Evolutionary conservation across 192 early-diverging fungal genomes (phyloP).

Genomic region (Rhizophagus clarus): DNA sequence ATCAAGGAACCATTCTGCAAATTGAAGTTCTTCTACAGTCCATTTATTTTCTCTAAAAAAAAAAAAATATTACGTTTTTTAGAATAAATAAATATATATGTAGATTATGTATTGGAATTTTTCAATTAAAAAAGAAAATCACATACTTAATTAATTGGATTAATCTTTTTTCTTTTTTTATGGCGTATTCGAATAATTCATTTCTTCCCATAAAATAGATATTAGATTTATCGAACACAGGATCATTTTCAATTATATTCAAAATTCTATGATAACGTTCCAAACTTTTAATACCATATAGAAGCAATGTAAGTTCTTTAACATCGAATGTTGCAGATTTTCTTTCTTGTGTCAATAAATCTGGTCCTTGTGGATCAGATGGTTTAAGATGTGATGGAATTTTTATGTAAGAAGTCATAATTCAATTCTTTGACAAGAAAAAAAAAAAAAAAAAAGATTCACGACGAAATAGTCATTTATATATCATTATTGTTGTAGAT

Average conservation of each 20-base stretch:
- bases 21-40: not conserved
- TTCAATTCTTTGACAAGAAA: not conserved
- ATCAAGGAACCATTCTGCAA: not conserved
- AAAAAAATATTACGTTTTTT: too few species aligned
- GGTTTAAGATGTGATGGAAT: slow-evolving; percentile 36
- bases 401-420: not conserved
- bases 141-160: slow-evolving; percentile 61
- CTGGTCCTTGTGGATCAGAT: slow-evolving; percentile 51
- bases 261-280: slow-evolving; percentile 58
- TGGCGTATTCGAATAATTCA: slow-evolving; percentile 62
- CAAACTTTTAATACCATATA: slow-evolving; percentile 68
- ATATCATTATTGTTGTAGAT: too few species aligned
- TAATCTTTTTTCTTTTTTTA: slow-evolving; percentile 64
- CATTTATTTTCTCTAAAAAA: not conserved
- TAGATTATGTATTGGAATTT: too few species aligned
- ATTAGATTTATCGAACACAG: slow-evolving; percentile 70
- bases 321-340: slow-evolving; percentile 64
- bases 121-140: too few species aligned
- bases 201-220: slow-evolving; percentile 72
- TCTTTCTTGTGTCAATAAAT: slow-evolving; percentile 67
- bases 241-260: too few species aligned
- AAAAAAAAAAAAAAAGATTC: not conserved
- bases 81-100: too few species aligned
- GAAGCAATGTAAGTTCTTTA: slow-evolving; percentile 63
- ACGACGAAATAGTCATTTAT: too few species aligned